phyloP scores from a whole-genome alignment of 2,329 filamentous ascomycete species.

The Acrocalymma vagum region DNA sequence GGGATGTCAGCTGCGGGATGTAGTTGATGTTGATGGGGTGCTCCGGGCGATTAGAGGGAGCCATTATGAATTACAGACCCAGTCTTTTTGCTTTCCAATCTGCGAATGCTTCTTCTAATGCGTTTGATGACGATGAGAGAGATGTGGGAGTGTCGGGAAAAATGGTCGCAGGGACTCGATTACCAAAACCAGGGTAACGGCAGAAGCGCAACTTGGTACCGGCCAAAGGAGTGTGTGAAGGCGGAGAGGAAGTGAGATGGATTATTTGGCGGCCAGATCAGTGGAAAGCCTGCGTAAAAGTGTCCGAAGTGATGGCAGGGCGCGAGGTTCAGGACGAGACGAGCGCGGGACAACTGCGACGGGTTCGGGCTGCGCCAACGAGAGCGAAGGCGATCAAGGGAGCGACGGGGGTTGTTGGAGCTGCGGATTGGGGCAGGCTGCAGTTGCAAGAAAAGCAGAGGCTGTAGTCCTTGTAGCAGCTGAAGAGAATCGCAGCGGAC shows the following conservation, averaged over 20 bases:
- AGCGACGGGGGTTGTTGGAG: slow-evolving; percentile 1
- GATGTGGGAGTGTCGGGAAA: slow-evolving; percentile 34
- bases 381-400: slow-evolving; percentile 14
- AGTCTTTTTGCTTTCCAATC: too few species aligned
- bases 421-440: slow-evolving; percentile 2
- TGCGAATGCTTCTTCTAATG: too few species aligned
- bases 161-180: slow-evolving; percentile 40
- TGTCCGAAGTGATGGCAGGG: slow-evolving; percentile 8
- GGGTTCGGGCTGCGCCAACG: slow-evolving; percentile 12
- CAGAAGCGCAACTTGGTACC: slow-evolving; percentile 46
- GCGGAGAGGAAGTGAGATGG: too few species aligned
- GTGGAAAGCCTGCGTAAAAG: slow-evolving; percentile 28
- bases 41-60: slow-evolving; percentile 79
- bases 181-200: slow-evolving; percentile 50
- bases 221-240: slow-evolving; percentile 53
- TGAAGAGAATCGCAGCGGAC: slow-evolving; percentile 16
- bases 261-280: slow-evolving; percentile 44
- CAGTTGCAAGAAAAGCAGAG: slow-evolving; percentile 39
- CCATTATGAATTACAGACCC: slow-evolving; percentile 86
- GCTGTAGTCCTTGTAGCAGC: slow-evolving; percentile 20
- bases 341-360: background rate
- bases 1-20: slow-evolving; percentile 71
- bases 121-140: slow-evolving; percentile 25
- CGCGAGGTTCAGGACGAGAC: slow-evolving; percentile 3
- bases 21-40: slow-evolving; percentile 85